Evolutionary conservation across 2,329 filamentous ascomycete genomes (phyloP).

Genomic region (Ophiostoma piceae): DNA sequence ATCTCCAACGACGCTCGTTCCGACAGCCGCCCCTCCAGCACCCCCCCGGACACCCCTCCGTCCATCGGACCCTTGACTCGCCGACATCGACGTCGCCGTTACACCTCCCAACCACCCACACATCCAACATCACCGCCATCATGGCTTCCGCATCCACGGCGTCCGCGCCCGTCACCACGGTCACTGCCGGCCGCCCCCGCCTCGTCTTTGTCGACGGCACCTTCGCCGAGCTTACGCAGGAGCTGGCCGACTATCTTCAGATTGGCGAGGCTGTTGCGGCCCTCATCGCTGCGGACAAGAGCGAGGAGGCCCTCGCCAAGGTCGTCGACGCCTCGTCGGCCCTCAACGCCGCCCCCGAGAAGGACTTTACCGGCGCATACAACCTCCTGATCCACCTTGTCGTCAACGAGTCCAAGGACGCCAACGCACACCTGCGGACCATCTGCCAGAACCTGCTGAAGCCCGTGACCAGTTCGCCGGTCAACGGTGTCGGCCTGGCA

Average conservation of each 20-base stretch:
- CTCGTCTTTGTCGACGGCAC: constrained; percentile 79
- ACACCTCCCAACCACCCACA: not conserved
- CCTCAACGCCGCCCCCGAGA: constrained; percentile 84
- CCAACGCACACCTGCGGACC: constrained; percentile 77
- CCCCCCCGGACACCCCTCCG: not conserved
- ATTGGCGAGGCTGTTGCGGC: constrained; percentile 71
- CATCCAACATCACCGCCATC: constrained; percentile 13
- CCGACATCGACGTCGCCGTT: constrained; percentile 4
- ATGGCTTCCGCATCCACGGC: constrained; percentile 23
- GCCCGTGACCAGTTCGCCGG: constrained; percentile 78
- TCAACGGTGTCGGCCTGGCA: constrained; percentile 78
- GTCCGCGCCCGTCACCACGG: constrained; percentile 13
- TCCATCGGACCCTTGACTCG: not conserved
- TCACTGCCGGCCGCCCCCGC: constrained; percentile 42
- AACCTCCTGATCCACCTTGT: constrained; percentile 95
- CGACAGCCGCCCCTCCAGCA: constrained; percentile 2
- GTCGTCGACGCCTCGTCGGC: constrained; percentile 72
- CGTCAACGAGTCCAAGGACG: constrained; percentile 69
- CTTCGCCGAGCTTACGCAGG: constrained; percentile 86
- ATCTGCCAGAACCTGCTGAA: constrained; percentile 87
- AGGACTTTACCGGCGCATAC: constrained; percentile 93
- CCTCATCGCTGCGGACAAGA: constrained; percentile 60
- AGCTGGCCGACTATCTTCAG: constrained; percentile 93
- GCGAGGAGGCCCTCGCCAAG: constrained; percentile 85
- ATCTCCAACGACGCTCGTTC: not conserved